A percentile compares a stretch with the other conserved stretches of the same genome.
Evolutionary conservation across 2,329 filamentous ascomycete genomes (phyloP).

Genomic region (Hymenoscyphus repandus): DNA sequence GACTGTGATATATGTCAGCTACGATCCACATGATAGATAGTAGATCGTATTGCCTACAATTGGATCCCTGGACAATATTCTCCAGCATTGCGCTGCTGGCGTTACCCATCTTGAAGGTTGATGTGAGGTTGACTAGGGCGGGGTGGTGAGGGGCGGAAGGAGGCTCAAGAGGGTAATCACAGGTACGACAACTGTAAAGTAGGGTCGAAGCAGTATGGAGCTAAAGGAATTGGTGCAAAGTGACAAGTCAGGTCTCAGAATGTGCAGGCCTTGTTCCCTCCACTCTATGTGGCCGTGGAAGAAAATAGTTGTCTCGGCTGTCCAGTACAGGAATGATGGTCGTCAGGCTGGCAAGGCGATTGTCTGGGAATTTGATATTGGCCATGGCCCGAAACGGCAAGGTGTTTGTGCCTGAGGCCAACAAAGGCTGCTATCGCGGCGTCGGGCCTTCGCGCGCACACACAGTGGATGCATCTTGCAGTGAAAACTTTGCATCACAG

Average conservation of each 20-base stretch:
- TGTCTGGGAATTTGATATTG: conserved; percentile 1
- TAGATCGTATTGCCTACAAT: conserved; percentile 58
- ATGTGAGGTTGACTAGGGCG: conserved; percentile 2
- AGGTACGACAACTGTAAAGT: too few relatives aligned
- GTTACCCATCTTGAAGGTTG: conserved; percentile 53
- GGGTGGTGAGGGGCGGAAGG: conserved; percentile 11
- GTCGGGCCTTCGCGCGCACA: background rate
- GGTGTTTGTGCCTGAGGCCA: background rate
- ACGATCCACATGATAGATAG: background rate
- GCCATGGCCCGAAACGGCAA: background rate
- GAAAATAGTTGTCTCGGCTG: background rate
- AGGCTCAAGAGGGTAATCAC: background rate
- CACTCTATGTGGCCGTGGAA: background rate
- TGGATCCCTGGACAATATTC: conserved; percentile 92
- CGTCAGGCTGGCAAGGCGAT: background rate
- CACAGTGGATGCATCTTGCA: background rate
- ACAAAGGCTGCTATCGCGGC: background rate
- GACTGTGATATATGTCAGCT: conserved; percentile 49
- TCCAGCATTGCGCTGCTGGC: conserved; percentile 74
- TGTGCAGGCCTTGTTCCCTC: background rate
- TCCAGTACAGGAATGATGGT: background rate
- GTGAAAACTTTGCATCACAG: conserved; percentile 4
- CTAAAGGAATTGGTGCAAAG: background rate
- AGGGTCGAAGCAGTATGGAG: background rate
- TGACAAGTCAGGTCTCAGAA: background rate